phyloP scores from a whole-genome alignment of 1,139 yeast genomes.

The Blastobotrys capitulatus region DNA sequence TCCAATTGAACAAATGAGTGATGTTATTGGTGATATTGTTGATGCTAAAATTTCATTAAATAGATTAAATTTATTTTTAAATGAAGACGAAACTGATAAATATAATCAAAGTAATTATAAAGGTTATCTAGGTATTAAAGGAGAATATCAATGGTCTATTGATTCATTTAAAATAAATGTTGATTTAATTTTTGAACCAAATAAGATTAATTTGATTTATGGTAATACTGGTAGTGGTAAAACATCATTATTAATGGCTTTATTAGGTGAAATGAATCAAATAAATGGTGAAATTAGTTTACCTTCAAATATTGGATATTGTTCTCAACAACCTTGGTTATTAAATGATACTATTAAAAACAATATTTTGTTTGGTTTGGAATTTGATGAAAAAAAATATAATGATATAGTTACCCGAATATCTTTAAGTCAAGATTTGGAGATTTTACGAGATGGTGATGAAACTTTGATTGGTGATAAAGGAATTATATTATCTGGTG shows the following conservation, averaged over 20 bases:
- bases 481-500: constrained; percentile 94
- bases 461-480: constrained; percentile 88
- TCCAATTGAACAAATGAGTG: constrained; percentile 85
- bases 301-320: constrained; percentile 85
- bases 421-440: constrained; percentile 66
- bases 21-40: constrained; percentile 76
- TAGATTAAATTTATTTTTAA: constrained; percentile 74
- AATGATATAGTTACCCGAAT: constrained; percentile 69
- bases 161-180: constrained; percentile 53
- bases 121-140: constrained; percentile 42
- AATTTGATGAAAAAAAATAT: constrained; percentile 69
- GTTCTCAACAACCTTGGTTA: constrained; percentile 94
- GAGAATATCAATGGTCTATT: constrained; percentile 97
- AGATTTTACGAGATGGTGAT: constrained; percentile 60
- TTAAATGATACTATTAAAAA: constrained; percentile 80
- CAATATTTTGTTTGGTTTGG: constrained; percentile 72
- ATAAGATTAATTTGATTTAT: constrained; percentile 73
- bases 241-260: constrained; percentile 80
- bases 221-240: constrained; percentile 97
- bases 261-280: constrained; percentile 89
- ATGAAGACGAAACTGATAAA: constrained; percentile 75
- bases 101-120: too few relatives aligned
- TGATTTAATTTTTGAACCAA: constrained; percentile 59
- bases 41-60: constrained; percentile 87
- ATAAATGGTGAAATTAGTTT: constrained; percentile 52